Evolutionary conservation across 257 asterid genomes (phyloP).

Genomic region (Solanum sejunctum): DNA sequence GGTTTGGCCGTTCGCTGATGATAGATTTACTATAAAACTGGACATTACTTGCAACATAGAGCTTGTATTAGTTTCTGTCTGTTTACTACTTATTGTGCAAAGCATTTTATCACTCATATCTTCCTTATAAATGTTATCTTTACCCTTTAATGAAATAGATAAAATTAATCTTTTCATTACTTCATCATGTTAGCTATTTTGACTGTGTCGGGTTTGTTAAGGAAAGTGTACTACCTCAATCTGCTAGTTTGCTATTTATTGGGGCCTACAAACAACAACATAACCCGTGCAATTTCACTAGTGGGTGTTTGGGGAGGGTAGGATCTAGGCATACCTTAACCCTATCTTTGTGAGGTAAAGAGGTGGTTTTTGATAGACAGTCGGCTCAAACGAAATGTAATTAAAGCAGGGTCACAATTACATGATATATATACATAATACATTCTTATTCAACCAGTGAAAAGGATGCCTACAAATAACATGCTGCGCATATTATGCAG

Average conservation of each 20-base stretch:
- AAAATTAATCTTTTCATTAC: not conserved
- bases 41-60: not conserved
- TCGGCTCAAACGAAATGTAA: too few relatives aligned
- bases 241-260: not conserved
- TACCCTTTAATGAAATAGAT: not conserved
- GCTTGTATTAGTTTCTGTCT: not conserved
- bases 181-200: not conserved
- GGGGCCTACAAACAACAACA: not conserved
- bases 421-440: too few relatives aligned
- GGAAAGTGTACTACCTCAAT: not conserved
- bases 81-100: not conserved
- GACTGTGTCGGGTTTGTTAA: not conserved
- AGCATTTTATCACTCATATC: not conserved
- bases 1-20: not conserved
- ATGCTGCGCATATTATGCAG: constrained; percentile 18
- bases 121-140: not conserved
- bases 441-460: too few relatives aligned
- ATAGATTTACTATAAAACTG: not conserved
- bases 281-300: too few relatives aligned
- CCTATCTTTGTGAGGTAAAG: too few relatives aligned
- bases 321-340: too few relatives aligned
- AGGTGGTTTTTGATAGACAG: too few relatives aligned
- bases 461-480: not conserved
- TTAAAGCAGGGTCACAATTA: too few relatives aligned
- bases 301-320: too few relatives aligned